A percentile compares a stretch with the other conserved stretches of the same genome.
phyloP scores from a whole-genome alignment of 768 basidiomycete genomes.

The Leccinellum luteum region DNA sequence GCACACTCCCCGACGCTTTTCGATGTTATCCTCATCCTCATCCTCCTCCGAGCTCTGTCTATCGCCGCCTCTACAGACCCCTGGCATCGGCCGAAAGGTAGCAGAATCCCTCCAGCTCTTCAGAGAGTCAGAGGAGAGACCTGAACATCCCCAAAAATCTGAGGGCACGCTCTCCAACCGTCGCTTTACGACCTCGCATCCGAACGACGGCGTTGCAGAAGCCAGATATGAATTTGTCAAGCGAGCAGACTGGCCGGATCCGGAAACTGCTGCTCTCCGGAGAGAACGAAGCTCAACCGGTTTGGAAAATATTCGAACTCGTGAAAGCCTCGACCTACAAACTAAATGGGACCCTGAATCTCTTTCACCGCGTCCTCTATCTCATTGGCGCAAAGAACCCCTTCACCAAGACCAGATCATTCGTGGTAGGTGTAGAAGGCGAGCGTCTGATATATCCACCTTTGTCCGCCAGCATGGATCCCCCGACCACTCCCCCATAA shows the following conservation, averaged over 20 bases:
- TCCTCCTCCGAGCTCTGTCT: conserved; percentile 5
- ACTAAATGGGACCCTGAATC: conserved; percentile 23
- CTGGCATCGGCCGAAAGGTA: conserved; percentile 75
- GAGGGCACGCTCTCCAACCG: conserved; percentile 29
- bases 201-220: conserved; percentile 56
- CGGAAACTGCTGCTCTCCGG: conserved; percentile 67
- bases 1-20: conserved; percentile 34
- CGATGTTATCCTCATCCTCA: conserved; percentile 25
- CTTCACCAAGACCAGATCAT: conserved; percentile 38
- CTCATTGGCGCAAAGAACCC: conserved; percentile 58
- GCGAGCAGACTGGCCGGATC: conserved; percentile 82
- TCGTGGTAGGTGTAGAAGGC: conserved; percentile 64
- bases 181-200: conserved; percentile 34
- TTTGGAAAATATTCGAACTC: conserved; percentile 54
- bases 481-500: conserved; percentile 18
- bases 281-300: conserved; percentile 65
- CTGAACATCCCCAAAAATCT: conserved; percentile 25
- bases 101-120: conserved; percentile 80
- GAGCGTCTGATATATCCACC: conserved; percentile 41
- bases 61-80: conserved; percentile 11
- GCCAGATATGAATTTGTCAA: conserved; percentile 80
- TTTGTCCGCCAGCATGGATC: conserved; percentile 33
- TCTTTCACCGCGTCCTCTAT: conserved; percentile 33
- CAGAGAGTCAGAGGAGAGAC: conserved; percentile 60
- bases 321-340: conserved; percentile 39